phyloP scores from a whole-genome alignment of 2,329 filamentous ascomycete genomes.

The Metarhizium album region DNA sequence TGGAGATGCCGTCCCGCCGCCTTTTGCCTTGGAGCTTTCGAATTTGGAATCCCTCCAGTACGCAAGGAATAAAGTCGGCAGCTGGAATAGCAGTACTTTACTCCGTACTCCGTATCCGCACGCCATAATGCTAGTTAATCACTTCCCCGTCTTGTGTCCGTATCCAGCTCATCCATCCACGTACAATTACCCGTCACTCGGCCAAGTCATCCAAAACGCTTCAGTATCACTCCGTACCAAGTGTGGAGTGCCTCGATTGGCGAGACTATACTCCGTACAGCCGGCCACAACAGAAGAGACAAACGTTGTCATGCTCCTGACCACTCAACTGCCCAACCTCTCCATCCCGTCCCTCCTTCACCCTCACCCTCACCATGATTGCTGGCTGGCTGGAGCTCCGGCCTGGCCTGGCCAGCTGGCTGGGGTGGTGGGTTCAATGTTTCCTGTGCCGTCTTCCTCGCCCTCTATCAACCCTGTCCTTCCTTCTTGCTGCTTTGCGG shows the following conservation, averaged over 20 bases:
- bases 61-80: too few species aligned
- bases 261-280: not conserved
- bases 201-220: not conserved
- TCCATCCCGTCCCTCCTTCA: constrained; percentile 2
- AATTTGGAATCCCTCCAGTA: too few species aligned
- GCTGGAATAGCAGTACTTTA: too few species aligned
- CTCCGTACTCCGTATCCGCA: too few species aligned
- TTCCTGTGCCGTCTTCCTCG: constrained; percentile 1
- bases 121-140: too few species aligned
- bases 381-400: constrained; percentile 4
- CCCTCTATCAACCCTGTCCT: not conserved
- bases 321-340: constrained; percentile 4
- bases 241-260: not conserved
- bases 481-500: not conserved
- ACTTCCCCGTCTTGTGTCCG: not conserved
- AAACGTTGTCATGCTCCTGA: not conserved
- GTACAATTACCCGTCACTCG: not conserved
- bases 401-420: constrained; percentile 2
- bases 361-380: constrained; percentile 2
- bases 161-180: not conserved
- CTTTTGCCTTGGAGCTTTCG: too few species aligned
- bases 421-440: constrained; percentile 4
- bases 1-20: not conserved
- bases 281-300: not conserved
- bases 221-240: not conserved